These are phyloP conservation scores for Alisma plantagoaquatica DNA, from an alignment of 106 monocot species.

Conservation along the genomic window DNA sequence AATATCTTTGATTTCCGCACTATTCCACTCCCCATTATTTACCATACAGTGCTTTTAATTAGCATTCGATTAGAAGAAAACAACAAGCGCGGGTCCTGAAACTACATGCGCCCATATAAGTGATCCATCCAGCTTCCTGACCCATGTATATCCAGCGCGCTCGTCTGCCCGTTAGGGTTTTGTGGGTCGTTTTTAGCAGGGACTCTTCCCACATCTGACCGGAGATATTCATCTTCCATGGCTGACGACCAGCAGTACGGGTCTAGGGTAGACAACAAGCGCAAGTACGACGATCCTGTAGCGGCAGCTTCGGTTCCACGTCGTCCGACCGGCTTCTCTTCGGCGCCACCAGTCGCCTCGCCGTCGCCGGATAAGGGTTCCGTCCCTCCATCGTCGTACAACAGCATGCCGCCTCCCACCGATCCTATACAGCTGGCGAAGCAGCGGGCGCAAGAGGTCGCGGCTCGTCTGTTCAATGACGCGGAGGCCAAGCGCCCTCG, in stretches of 20 bases:
- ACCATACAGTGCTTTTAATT: no score
- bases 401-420: constrained; percentile 54
- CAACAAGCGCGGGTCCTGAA: no score
- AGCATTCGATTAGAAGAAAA: no score
- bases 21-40: no score
- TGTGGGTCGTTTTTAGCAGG: no score
- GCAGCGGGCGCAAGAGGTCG: constrained; percentile 82
- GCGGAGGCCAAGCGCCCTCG: constrained; percentile 81
- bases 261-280: constrained; percentile 54
- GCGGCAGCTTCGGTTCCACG: constrained; percentile 32
- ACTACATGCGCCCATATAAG: no score
- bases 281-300: constrained; percentile 69
- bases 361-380: constrained; percentile 9
- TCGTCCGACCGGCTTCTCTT: constrained; percentile 56
- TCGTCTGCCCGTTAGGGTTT: no score
- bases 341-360: constrained; percentile 31
- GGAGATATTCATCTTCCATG: no score
- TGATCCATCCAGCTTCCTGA: no score
- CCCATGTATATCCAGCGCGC: no score
- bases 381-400: constrained; percentile 40
- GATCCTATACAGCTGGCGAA: constrained; percentile 77
- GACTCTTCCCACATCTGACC: no score
- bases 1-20: no score
- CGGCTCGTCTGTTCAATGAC: constrained; percentile 56
- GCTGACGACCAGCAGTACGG: constrained; percentile 49